Evolutionary conservation across 139 green algal genomes (phyloP).

Genomic region (Mychonastes homosphaera): DNA sequence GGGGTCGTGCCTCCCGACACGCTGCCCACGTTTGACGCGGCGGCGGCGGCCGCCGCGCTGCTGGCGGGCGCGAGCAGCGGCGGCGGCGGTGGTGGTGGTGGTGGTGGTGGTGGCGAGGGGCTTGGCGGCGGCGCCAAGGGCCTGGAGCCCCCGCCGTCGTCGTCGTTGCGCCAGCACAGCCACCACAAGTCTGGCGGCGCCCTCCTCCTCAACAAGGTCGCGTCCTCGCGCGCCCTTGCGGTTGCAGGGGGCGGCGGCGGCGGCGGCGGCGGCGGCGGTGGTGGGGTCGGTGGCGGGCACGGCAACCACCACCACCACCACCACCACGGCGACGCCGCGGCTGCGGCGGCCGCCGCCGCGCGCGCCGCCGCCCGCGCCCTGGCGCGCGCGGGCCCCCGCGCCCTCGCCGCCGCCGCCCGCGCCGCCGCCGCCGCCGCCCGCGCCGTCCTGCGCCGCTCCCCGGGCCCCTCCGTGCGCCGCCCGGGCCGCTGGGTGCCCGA

Average conservation of each 20-base stretch:
- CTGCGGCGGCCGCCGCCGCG: not conserved
- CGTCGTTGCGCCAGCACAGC: too few relatives aligned
- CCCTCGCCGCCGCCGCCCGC: not conserved
- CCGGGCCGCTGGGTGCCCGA: constrained; percentile 42
- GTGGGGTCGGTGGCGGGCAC: too few relatives aligned
- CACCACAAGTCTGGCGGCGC: too few relatives aligned
- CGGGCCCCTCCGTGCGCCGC: not conserved
- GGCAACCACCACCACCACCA: not conserved
- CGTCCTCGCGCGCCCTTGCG: too few relatives aligned
- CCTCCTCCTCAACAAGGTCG: too few relatives aligned
- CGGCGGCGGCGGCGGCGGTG: too few relatives aligned
- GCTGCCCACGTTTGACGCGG: too few relatives aligned
- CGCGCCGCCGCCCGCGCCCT: not conserved
- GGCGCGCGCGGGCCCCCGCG: not conserved
- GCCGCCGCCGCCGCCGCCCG: not conserved
- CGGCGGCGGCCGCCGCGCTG: too few relatives aligned
- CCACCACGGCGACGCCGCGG: not conserved
- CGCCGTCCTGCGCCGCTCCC: not conserved
- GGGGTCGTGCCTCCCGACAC: too few relatives aligned
- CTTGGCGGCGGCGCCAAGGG: constrained; percentile 27
- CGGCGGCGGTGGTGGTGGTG: constrained; percentile 42
- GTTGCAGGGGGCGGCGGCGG: too few relatives aligned
- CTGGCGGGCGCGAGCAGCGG: too few relatives aligned
- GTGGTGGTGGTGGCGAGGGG: constrained; percentile 47
- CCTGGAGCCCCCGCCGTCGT: too few relatives aligned